Evolutionary conservation across 2,329 filamentous ascomycete species (phyloP).

Genomic region (Colletotrichum sojae): DNA sequence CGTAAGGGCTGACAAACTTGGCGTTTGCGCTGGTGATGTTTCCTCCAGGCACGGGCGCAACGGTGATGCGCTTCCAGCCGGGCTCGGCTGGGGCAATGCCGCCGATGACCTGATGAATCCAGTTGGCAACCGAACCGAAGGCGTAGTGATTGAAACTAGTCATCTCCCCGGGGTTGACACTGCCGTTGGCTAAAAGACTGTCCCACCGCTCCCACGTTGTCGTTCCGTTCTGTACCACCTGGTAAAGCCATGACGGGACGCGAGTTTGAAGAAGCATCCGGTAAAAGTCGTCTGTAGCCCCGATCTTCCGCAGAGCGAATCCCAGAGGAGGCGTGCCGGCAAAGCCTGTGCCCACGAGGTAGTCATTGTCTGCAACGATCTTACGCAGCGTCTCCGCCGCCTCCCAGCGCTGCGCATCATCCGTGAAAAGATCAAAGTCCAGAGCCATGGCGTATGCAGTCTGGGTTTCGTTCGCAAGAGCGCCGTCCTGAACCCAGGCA

Average conservation of each 20-base stretch:
- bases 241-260: constrained; percentile 64
- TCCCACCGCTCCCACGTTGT: constrained; percentile 69
- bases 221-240: constrained; percentile 60
- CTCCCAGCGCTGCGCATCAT: constrained; percentile 38
- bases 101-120: constrained; percentile 60
- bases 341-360: constrained; percentile 58
- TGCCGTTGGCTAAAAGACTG: constrained; percentile 58
- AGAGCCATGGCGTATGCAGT: constrained; percentile 56
- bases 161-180: constrained; percentile 62
- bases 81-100: constrained; percentile 56
- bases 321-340: constrained; percentile 59
- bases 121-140: constrained; percentile 63
- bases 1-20: constrained; percentile 51
- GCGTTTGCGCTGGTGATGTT: constrained; percentile 52
- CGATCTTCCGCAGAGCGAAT: constrained; percentile 48
- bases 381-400: constrained; percentile 49
- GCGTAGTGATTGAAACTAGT: constrained; percentile 67
- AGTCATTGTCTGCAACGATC: constrained; percentile 51
- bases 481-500: constrained; percentile 50
- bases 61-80: constrained; percentile 55
- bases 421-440: constrained; percentile 53
- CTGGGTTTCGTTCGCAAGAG: constrained; percentile 55
- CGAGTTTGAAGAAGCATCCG: constrained; percentile 62
- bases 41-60: constrained; percentile 54
- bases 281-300: constrained; percentile 55